Evolutionary conservation across 768 basidiomycete genomes (phyloP).

Genomic region (Leccinum sublutescens): DNA sequence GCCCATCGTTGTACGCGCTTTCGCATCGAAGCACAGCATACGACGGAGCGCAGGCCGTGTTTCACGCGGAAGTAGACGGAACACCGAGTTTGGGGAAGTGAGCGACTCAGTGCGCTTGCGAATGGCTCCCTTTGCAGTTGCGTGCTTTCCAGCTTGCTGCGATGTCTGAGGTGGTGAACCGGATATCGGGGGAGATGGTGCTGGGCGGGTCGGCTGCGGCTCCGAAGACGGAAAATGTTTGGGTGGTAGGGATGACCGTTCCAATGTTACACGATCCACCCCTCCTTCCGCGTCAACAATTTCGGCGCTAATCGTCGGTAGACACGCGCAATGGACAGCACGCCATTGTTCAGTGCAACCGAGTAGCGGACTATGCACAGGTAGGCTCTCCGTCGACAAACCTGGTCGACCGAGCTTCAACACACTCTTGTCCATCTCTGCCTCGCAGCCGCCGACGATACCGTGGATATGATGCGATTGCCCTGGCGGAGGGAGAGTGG

Average conservation of each 20-base stretch:
- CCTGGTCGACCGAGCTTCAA: conserved; percentile 73
- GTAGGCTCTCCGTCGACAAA: conserved; percentile 71
- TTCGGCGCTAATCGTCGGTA: conserved; percentile 4
- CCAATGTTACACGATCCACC: conserved; percentile 3
- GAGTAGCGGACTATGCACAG: conserved; percentile 16
- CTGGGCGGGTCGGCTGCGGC: conserved; percentile 24
- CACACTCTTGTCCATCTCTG: conserved; percentile 72
- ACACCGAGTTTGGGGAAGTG: conserved; percentile 75
- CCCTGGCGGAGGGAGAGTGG: conserved; percentile 34
- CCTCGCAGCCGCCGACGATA: neutral
- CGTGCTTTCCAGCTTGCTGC: conserved; percentile 36
- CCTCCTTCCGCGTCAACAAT: neutral
- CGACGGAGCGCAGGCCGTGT: conserved; percentile 84
- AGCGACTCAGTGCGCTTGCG: conserved; percentile 25
- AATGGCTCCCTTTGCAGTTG: conserved; percentile 39
- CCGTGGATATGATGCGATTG: conserved; percentile 5
- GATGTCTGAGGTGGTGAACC: neutral
- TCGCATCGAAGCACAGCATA: conserved; percentile 92
- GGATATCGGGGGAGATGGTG: conserved; percentile 20
- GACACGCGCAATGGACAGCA: neutral
- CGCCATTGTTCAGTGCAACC: conserved; percentile 1
- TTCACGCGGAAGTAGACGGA: conserved; percentile 93
- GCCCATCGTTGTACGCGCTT: conserved; percentile 86
- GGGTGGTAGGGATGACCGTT: conserved; percentile 6
- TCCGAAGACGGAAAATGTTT: conserved; percentile 18